Conservation (phyloP, 2,329 filamentous ascomycete genomes). For the Neonectria magnoliae region DNA sequence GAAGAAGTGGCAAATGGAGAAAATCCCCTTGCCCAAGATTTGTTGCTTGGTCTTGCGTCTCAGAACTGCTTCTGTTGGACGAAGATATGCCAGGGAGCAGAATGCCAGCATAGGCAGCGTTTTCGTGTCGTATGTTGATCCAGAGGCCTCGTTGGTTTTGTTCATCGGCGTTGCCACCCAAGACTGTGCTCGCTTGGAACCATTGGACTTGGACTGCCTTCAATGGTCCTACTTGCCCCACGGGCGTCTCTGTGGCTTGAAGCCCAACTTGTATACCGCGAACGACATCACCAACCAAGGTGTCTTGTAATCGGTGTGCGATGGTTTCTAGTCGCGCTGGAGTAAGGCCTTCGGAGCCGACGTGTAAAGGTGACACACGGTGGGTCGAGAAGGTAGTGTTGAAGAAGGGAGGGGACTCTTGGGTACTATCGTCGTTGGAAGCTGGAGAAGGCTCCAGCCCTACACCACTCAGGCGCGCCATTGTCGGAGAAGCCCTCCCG, state of each 20-base stretch:
- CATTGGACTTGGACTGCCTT: slow-evolving; percentile 60
- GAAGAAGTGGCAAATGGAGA: slow-evolving; percentile 60
- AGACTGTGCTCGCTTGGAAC: slow-evolving; percentile 49
- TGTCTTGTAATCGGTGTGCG: slow-evolving; percentile 61
- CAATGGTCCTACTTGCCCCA: slow-evolving; percentile 54
- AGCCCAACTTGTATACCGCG: slow-evolving; percentile 66
- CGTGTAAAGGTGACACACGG: slow-evolving; percentile 63
- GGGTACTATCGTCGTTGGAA: slow-evolving; percentile 31
- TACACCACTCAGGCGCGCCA: slow-evolving; percentile 39
- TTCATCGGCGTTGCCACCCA: slow-evolving; percentile 44
- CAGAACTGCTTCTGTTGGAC: neutral
- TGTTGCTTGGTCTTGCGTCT: slow-evolving; percentile 34
- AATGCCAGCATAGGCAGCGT: slow-evolving; percentile 60
- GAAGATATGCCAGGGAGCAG: slow-evolving; percentile 55
- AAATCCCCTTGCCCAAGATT: slow-evolving; percentile 49
- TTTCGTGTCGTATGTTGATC: slow-evolving; percentile 64
- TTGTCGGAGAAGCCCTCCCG: neutral
- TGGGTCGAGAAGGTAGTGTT: slow-evolving; percentile 68
- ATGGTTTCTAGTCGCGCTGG: slow-evolving; percentile 53
- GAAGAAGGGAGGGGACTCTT: slow-evolving; percentile 58
- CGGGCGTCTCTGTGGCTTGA: slow-evolving; percentile 53
- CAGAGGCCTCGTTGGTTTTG: slow-evolving; percentile 49
- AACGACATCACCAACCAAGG: slow-evolving; percentile 67
- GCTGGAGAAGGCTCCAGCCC: slow-evolving; percentile 26
- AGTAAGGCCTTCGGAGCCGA: slow-evolving; percentile 55